Percentiles rank a stretch among this genome's conserved stretches.
Conservation (phyloP, 768 basidiomycete species). For the Trametes coccinea region DNA sequence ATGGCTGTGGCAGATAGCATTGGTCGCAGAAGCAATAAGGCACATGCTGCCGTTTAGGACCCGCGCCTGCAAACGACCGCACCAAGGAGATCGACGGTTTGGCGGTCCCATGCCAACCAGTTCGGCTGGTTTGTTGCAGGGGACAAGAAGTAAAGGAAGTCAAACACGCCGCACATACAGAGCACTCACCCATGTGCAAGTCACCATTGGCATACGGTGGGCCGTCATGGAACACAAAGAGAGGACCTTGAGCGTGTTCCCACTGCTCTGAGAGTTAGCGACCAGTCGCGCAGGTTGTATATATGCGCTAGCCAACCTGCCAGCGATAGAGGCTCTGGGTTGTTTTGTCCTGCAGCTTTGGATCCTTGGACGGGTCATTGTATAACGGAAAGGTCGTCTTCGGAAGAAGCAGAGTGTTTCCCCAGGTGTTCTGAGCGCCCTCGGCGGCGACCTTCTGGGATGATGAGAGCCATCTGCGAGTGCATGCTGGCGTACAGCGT, state of each 20-base stretch:
- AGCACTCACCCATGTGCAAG: slow-evolving; percentile 81
- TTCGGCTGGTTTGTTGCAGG: too few species aligned
- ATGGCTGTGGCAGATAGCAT: too few species aligned
- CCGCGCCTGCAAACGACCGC: too few species aligned
- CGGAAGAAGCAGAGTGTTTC: slow-evolving; percentile 73
- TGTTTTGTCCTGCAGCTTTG: slow-evolving; percentile 61
- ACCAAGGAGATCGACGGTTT: too few species aligned
- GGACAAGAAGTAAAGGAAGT: neutral
- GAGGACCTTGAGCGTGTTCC: slow-evolving; percentile 60
- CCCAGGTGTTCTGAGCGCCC: slow-evolving; percentile 8
- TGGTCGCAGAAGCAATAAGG: too few species aligned
- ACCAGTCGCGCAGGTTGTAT: neutral
- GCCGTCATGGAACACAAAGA: slow-evolving; percentile 91
- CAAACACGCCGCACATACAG: neutral
- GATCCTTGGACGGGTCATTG: slow-evolving; percentile 62
- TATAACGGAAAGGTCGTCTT: slow-evolving; percentile 79
- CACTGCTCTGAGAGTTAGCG: slow-evolving; percentile 44
- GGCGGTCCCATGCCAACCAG: too few species aligned
- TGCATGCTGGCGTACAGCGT: neutral
- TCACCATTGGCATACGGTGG: slow-evolving; percentile 98
- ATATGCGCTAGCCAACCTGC: slow-evolving; percentile 55
- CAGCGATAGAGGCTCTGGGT: slow-evolving; percentile 74
- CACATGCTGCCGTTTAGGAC: too few species aligned
- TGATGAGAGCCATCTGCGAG: slow-evolving; percentile 15
- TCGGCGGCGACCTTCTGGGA: neutral